Evolutionary conservation across 2,329 filamentous ascomycete genomes (phyloP).

Genomic region (Microthyrium microscopicum): DNA sequence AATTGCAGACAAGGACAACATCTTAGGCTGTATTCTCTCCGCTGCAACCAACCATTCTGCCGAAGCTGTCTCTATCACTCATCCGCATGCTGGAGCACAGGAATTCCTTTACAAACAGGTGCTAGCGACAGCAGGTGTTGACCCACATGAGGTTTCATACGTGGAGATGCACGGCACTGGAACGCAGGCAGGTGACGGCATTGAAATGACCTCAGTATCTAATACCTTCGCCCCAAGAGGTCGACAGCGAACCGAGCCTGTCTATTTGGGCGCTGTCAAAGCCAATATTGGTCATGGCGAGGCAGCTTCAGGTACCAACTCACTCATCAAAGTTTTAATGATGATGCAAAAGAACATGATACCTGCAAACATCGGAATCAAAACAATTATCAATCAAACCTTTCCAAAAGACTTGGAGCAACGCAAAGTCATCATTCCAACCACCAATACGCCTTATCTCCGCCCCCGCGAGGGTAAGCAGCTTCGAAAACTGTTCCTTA

Average conservation of each 20-base stretch:
- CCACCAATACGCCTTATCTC: constrained; percentile 5
- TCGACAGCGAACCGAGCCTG: constrained; percentile 8
- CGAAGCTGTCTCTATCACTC: constrained; percentile 15
- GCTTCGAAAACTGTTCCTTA: constrained; percentile 13
- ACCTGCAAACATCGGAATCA: constrained; percentile 16
- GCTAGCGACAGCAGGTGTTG: constrained; percentile 5
- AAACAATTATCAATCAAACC: constrained; percentile 12
- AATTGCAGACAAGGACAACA: constrained; percentile 5
- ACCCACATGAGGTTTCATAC: constrained; percentile 11
- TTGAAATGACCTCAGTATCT: constrained; percentile 12
- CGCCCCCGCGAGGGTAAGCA: not conserved
- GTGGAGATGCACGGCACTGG: constrained; percentile 19
- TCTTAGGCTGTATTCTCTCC: constrained; percentile 3
- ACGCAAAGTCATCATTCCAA: constrained; percentile 9
- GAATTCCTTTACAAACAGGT: constrained; percentile 9
- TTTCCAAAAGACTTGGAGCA: constrained; percentile 13
- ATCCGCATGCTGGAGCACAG: constrained; percentile 13
- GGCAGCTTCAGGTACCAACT: constrained; percentile 16
- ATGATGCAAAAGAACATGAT: constrained; percentile 16
- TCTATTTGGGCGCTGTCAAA: constrained; percentile 18
- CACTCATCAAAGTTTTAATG: constrained; percentile 20
- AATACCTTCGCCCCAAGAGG: constrained; percentile 11
- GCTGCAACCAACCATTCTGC: constrained; percentile 8
- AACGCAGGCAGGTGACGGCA: constrained; percentile 14
- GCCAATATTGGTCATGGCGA: constrained; percentile 21